Conservation (phyloP, 108 stramenopile genomes). For the Asterionellopsis glacialis region DNA sequence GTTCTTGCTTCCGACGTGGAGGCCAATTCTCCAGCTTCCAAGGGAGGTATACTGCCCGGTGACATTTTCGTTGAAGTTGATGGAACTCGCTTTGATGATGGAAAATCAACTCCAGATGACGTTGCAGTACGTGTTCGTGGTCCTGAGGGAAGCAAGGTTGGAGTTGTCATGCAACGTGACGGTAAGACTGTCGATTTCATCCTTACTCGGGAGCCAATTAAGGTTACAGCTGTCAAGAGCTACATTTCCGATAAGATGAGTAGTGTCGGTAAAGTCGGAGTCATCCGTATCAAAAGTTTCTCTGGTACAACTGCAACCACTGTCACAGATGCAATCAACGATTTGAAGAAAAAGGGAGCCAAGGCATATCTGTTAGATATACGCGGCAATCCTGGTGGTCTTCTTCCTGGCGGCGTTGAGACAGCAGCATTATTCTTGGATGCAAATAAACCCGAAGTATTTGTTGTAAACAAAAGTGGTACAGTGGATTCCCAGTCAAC, state of each 20-base stretch:
- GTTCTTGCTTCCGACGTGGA: conserved; percentile 74
- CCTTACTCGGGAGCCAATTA: conserved; percentile 78
- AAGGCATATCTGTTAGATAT: conserved; percentile 79
- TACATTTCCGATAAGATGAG: conserved; percentile 47
- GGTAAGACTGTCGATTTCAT: conserved; percentile 80
- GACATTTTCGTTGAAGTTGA: conserved; percentile 81
- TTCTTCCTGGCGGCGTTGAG: conserved; percentile 93
- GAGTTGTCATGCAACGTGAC: conserved; percentile 60
- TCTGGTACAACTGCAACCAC: conserved; percentile 79
- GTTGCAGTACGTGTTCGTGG: conserved; percentile 74
- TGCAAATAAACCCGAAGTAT: conserved; percentile 69
- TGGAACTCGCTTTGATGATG: conserved; percentile 59
- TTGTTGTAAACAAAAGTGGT: conserved; percentile 80
- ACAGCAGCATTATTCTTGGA: conserved; percentile 88
- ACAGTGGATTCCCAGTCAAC: conserved; percentile 65
- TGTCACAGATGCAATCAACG: conserved; percentile 60
- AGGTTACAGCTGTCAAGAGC: conserved; percentile 73
- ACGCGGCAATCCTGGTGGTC: conserved; percentile 91
- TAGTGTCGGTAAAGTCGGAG: conserved; percentile 56
- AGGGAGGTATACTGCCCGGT: conserved; percentile 52
- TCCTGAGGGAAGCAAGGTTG: conserved; percentile 72
- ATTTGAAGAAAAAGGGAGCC: conserved; percentile 79
- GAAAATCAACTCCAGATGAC: conserved; percentile 69
- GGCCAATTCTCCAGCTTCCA: conserved; percentile 59
- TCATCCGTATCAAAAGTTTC: conserved; percentile 86